Conservation (phyloP, 139 green algal species). For the Deuterostichococcus epilithicus region DNA sequence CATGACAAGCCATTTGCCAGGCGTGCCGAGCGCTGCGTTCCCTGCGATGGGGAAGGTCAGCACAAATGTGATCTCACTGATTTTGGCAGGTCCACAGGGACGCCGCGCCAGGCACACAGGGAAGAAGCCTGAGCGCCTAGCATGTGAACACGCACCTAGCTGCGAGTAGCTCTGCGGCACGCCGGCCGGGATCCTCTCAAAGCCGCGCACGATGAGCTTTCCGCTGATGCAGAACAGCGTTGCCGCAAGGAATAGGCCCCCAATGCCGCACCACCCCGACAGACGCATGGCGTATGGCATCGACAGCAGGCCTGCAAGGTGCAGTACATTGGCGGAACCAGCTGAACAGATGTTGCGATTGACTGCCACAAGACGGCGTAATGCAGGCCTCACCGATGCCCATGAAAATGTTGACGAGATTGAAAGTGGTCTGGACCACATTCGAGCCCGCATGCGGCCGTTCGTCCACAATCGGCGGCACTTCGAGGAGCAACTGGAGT, state of each 20-base stretch:
- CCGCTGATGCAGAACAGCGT: constrained; percentile 33
- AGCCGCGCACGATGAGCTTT: constrained; percentile 32
- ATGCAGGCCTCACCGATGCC: constrained; percentile 15
- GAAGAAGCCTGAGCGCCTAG: too few species aligned
- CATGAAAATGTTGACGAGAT: constrained; percentile 23
- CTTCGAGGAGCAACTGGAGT: neutral
- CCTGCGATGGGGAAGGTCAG: too few species aligned
- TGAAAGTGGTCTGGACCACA: neutral
- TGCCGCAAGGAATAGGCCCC: constrained; percentile 1
- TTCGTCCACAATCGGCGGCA: neutral
- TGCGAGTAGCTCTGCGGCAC: constrained; percentile 23
- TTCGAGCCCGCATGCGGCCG: neutral
- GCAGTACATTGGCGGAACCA: too few species aligned
- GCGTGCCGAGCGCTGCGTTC: constrained; percentile 4
- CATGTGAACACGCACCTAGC: constrained; percentile 15
- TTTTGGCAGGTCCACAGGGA: neutral
- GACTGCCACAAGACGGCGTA: too few species aligned
- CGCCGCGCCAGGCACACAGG: neutral
- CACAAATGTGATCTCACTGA: neutral
- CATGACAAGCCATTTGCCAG: constrained; percentile 24
- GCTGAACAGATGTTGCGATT: too few species aligned
- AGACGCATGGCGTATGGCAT: constrained; percentile 39
- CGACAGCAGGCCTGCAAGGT: constrained; percentile 15
- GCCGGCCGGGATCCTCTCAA: constrained; percentile 26
- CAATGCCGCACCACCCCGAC: constrained; percentile 37